Base-by-base conservation (phyloP, 306 rosid genomes). In the Medicago arabica region DNA sequence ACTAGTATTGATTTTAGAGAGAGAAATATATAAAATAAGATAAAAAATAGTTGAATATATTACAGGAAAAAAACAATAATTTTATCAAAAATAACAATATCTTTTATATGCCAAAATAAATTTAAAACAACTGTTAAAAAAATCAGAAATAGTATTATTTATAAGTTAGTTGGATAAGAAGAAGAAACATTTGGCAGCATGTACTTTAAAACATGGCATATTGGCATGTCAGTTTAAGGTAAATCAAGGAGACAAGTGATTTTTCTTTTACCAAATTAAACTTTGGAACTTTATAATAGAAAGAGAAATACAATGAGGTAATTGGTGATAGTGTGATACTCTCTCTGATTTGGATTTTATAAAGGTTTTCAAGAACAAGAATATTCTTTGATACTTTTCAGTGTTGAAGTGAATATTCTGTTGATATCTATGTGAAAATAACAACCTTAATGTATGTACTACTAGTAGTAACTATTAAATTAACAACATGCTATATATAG, bases 361-460 rank as follows among this genome's bases (percentile, higher is more conserved):
- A 63, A 63, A 16, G 28, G 69, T 36, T 63, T 63, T 38, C 7
- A 63, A 63, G 44, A 61, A 9, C 6, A 62, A 62, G 10, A 31
- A 31, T 61, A 61, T 54, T 54, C 60, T 54, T 54, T 9, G 6
- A 49, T 49, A 6, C 3, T 49, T 2, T 49, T 49, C 9, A 49
- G 3, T 49, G 62, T 57, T 57, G 36, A 57, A 57, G 7, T 4
- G n/a, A 57, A 21, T 54, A 18, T 55, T 13, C 1, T 54, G 57
- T n/a, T n/a, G 57, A 50, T n/a, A 40, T 40, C 2, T 46, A 16
- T 46, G 51, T 46, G 51, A 46, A 46, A 46, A 11, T 47, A 14
- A 47, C 15, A 47, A 47, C 15, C 53, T 12, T 13, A 55, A 9
- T 55, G 61, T 4, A 9, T 55, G 61, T 4, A 55, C 15, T 19